Base-by-base conservation (phyloP, 352 stramenopile genomes). In the Phytophthora capsici region DNA sequence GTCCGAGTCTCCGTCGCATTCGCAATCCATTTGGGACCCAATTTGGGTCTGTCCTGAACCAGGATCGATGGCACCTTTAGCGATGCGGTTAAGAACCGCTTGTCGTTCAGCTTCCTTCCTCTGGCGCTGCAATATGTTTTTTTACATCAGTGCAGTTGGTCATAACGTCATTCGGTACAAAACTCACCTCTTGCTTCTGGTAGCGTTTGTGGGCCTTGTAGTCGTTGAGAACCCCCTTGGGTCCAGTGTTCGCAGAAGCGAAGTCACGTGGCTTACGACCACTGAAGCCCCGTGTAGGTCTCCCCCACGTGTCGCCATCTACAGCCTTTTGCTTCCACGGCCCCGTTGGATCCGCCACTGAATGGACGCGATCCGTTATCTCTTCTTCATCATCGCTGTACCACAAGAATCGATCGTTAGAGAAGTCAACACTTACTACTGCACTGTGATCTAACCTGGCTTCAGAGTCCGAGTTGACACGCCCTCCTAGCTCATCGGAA, bases 181-280 rank as follows among this genome's bases (percentile, higher is more conserved):
- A 6, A 28, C 25, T 6, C 25, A 89, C 80, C 71, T 95, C 80
- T 30, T 91, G 57, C 34, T 82, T 77, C 51, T 85, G 64, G 28
- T 78, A 52, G 30, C 75, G 76, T 51, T 91, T 94, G 68, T 95
- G 76, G 13, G 79, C 77, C 63, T 92, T 91, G 76, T 90, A 93
- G 74, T 95, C 87, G 40, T 81, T 89, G 41, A 93, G 71, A 37
- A 95, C 87, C 22, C 87, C 87, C 67, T 95, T 95, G 7, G 87
- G 87, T 0, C 87, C 87, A 7, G 87, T 94, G 70, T 91, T 80
- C 16, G 73, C 57, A 8, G 87, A 93, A 10, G 53, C 64, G 44
- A 90, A 94, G 63, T 82, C 63, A 6, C 78, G 75, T 5, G 53
- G 22, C 12, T 76, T 70, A 46, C 69, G 61, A 49, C 69, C 70